phyloP scores from a whole-genome alignment of 306 rosid genomes.

The Hippophae gyantsensis region DNA sequence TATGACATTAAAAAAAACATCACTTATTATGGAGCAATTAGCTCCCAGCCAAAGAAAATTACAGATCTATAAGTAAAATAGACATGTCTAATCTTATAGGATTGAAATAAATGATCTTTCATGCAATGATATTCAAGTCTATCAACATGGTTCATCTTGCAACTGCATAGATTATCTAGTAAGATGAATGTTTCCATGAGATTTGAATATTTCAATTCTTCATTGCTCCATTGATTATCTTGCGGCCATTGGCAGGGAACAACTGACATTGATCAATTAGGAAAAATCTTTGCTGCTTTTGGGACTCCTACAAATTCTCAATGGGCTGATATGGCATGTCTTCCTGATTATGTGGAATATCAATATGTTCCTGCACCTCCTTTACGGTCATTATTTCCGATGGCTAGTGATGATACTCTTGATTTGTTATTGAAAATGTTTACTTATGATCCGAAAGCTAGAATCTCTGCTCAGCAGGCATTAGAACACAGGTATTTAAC shows the following conservation, averaged over 20 bases:
- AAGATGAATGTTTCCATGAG: slow-evolving; percentile 4
- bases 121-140: too few relatives aligned
- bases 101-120: too few relatives aligned
- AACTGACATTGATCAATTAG: slow-evolving; percentile 93
- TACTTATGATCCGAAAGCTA: slow-evolving; percentile 82
- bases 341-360: slow-evolving; percentile 93
- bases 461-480: slow-evolving; percentile 85
- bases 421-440: slow-evolving; percentile 92
- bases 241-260: slow-evolving; percentile 53
- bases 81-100: too few relatives aligned
- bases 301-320: slow-evolving; percentile 90
- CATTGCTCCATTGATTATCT: slow-evolving; percentile 13
- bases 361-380: slow-evolving; percentile 83
- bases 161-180: not conserved
- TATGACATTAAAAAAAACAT: too few relatives aligned
- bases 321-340: slow-evolving; percentile 86
- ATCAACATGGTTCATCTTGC: too few relatives aligned
- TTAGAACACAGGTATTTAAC: slow-evolving; percentile 73
- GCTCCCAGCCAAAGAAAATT: too few relatives aligned
- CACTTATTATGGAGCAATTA: too few relatives aligned
- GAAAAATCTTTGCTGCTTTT: slow-evolving; percentile 86
- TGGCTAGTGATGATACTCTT: slow-evolving; percentile 85
- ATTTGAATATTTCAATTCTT: slow-evolving; percentile 4
- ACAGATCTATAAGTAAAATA: too few relatives aligned
- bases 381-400: slow-evolving; percentile 67